A percentile compares a stretch with the other conserved stretches of the same genome.
These are phyloP conservation scores for Fusarium sacchari DNA, from an alignment of 2,329 filamentous ascomycete species.

Conservation along the genomic window DNA sequence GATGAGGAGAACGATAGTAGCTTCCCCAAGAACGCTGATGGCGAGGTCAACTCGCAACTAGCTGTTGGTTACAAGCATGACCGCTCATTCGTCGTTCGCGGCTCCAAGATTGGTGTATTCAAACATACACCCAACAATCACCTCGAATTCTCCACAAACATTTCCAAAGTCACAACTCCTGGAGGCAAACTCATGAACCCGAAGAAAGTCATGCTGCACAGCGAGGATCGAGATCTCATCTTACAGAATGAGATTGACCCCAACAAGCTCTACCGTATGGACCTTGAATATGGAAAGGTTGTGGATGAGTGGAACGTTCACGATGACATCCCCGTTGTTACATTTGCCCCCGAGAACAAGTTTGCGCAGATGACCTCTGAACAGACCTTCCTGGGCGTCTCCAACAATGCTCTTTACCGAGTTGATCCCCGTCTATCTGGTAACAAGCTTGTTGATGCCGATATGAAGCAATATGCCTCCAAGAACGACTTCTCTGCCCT, in stretches of 20 bases:
- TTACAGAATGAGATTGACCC: slow-evolving; percentile 85
- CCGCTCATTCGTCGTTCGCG: slow-evolving; percentile 94
- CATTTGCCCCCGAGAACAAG: slow-evolving; percentile 96
- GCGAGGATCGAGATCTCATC: slow-evolving; percentile 89
- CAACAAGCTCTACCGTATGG: slow-evolving; percentile 95
- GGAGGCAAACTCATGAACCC: slow-evolving; percentile 89
- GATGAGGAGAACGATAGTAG: slow-evolving; percentile 79
- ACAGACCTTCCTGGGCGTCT: slow-evolving; percentile 94
- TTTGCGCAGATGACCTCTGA: slow-evolving; percentile 97
- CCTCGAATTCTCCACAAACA: slow-evolving; percentile 95
- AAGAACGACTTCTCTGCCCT: slow-evolving; percentile 98
- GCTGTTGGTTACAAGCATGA: slow-evolving; percentile 98
- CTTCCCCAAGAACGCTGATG: slow-evolving; percentile 78
- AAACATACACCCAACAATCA: slow-evolving; percentile 94
- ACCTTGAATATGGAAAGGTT: slow-evolving; percentile 96
- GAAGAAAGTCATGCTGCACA: slow-evolving; percentile 96
- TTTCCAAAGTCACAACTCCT: slow-evolving; percentile 93
- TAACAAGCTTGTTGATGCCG: slow-evolving; percentile 89
- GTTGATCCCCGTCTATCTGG: slow-evolving; percentile 91
- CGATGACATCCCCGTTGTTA: slow-evolving; percentile 92
- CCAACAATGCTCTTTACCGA: slow-evolving; percentile 90
- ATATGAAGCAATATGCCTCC: slow-evolving; percentile 94
- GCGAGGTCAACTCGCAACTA: slow-evolving; percentile 90
- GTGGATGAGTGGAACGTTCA: slow-evolving; percentile 99
- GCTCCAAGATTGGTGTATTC: slow-evolving; percentile 98